Conservation (phyloP, 2,329 filamentous ascomycete species). For the Shiraia bambusicola region DNA sequence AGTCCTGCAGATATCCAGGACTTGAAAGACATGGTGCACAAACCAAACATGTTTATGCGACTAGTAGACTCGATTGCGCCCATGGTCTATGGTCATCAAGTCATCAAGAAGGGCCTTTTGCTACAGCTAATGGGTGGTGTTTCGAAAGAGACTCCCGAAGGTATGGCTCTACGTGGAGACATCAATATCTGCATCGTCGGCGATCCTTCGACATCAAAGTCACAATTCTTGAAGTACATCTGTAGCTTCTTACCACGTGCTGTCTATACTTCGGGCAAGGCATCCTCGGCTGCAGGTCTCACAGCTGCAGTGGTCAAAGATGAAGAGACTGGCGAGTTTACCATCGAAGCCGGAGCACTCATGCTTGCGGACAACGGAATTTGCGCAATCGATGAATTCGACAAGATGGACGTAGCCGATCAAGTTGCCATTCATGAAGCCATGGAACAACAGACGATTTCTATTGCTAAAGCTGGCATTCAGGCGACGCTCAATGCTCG, state of each 20-base stretch:
- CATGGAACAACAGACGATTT: constrained; percentile 99
- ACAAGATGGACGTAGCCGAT: constrained; percentile 98
- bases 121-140: constrained; percentile 96
- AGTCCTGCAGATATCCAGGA: constrained; percentile 88
- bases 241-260: constrained; percentile 95
- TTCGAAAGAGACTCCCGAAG: constrained; percentile 85
- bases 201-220: constrained; percentile 95
- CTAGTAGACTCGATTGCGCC: constrained; percentile 92
- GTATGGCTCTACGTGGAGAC: constrained; percentile 92
- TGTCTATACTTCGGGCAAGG: constrained; percentile 97
- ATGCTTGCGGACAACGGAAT: constrained; percentile 98
- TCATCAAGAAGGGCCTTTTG: constrained; percentile 95
- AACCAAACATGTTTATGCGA: constrained; percentile 89
- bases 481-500: constrained; percentile 96
- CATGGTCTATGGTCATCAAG: constrained; percentile 95
- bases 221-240: constrained; percentile 97
- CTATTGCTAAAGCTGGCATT: constrained; percentile 96
- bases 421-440: constrained; percentile 99
- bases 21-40: constrained; percentile 88
- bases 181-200: constrained; percentile 99
- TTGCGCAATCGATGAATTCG: constrained; percentile 97
- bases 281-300: constrained; percentile 93
- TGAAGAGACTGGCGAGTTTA: constrained; percentile 97
- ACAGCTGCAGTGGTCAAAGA: constrained; percentile 97
- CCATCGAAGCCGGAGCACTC: constrained; percentile 94